A percentile compares a stretch with the other conserved stretches of the same genome.
These are phyloP conservation scores for Cardamine occulta DNA, from an alignment of 345 rosid species.

Conservation along the genomic window DNA sequence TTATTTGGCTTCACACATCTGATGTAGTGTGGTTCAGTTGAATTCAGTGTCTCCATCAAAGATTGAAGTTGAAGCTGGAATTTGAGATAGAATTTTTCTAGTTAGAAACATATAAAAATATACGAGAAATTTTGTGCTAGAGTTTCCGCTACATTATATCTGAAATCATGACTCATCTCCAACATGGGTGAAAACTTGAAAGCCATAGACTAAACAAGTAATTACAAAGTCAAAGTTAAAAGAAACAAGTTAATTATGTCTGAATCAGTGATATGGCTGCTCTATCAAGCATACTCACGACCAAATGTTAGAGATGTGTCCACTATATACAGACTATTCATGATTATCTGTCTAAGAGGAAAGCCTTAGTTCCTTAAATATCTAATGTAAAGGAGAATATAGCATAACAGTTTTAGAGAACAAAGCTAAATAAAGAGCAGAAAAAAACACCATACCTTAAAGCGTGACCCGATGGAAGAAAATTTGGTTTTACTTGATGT, in stretches of 20 bases:
- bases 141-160: conserved; percentile 23
- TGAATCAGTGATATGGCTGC: conserved; percentile 17
- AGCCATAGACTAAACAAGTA: not conserved
- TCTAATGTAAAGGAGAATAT: conserved; percentile 10
- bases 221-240: conserved; percentile 1
- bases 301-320: conserved; percentile 7
- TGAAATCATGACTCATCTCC: conserved; percentile 23
- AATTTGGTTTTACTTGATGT: conserved; percentile 94
- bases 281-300: conserved; percentile 21
- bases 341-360: conserved; percentile 14
- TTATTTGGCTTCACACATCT: conserved; percentile 99
- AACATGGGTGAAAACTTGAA: conserved; percentile 19
- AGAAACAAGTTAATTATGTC: conserved; percentile 19
- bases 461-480: conserved; percentile 97
- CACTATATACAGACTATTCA: conserved; percentile 20
- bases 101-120: conserved; percentile 28
- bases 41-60: conserved; percentile 92
- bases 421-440: conserved; percentile 18
- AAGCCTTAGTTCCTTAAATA: not conserved
- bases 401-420: not conserved
- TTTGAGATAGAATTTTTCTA: conserved; percentile 33
- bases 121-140: conserved; percentile 6
- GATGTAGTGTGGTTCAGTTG: conserved; percentile 98
- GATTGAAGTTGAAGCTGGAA: conserved; percentile 97
- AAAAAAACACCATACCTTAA: conserved; percentile 65